A percentile compares a stretch with the other conserved stretches of the same genome.
Evolutionary conservation across 768 basidiomycete species (phyloP).

Genomic region (Pulveroboletus ravenelii): DNA sequence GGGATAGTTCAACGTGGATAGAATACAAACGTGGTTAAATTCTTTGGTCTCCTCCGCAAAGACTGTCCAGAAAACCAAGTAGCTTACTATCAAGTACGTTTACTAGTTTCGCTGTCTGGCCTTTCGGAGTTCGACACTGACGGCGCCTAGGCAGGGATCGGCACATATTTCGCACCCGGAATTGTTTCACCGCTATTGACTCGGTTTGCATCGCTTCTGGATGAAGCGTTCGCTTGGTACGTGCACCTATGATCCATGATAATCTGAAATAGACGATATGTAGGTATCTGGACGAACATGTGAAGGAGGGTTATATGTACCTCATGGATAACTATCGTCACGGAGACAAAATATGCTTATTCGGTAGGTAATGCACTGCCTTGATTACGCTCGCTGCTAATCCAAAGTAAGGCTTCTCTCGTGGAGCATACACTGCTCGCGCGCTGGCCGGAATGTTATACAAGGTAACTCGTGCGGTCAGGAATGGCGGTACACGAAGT

Average conservation of each 20-base stretch:
- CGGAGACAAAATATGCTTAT: slow-evolving; percentile 73
- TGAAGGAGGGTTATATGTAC: slow-evolving; percentile 71
- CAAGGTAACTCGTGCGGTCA: slow-evolving; percentile 42
- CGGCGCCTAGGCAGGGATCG: slow-evolving; percentile 40
- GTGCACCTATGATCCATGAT: slow-evolving; percentile 7
- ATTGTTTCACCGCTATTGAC: slow-evolving; percentile 58
- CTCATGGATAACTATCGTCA: slow-evolving; percentile 73
- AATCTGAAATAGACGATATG: neutral
- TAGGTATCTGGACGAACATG: slow-evolving; percentile 69
- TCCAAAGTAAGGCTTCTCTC: slow-evolving; percentile 58
- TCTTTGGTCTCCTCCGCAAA: slow-evolving; percentile 65
- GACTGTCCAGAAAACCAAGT: slow-evolving; percentile 49
- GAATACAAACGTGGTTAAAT: slow-evolving; percentile 68
- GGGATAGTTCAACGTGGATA: slow-evolving; percentile 13
- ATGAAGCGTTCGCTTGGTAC: slow-evolving; percentile 71
- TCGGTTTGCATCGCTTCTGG: slow-evolving; percentile 57
- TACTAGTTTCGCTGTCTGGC: neutral
- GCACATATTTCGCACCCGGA: slow-evolving; percentile 55
- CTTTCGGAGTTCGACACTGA: neutral
- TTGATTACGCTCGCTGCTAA: slow-evolving; percentile 10
- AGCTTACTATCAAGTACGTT: slow-evolving; percentile 64
- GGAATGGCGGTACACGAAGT: neutral
- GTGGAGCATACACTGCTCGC: slow-evolving; percentile 62
- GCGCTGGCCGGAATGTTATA: slow-evolving; percentile 72
- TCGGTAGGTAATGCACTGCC: slow-evolving; percentile 40